A percentile compares a stretch with the other conserved stretches of the same genome.
phyloP scores from a whole-genome alignment of 139 green algal genomes.

The Raphidocelis subcapitata region DNA sequence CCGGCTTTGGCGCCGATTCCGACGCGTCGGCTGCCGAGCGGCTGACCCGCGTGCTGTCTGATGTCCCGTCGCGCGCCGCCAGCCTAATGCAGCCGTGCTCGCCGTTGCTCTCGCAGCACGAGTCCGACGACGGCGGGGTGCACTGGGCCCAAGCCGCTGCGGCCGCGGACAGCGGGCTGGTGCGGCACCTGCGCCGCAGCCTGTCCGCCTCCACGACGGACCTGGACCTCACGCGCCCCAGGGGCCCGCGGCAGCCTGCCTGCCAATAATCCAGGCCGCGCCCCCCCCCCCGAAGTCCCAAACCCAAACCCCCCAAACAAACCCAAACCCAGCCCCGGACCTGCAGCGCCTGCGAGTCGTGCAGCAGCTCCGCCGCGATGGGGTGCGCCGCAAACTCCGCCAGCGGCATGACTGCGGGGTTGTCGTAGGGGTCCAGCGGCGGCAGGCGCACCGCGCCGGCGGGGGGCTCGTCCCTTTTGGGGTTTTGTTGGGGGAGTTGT shows the following conservation, averaged over 20 bases:
- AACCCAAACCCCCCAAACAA: background rate
- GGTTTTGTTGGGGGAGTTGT: background rate
- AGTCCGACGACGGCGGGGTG: background rate
- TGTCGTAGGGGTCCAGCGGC: slow-evolving; percentile 78
- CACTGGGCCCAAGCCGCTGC: background rate
- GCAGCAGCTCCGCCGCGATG: slow-evolving; percentile 71
- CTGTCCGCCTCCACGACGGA: background rate
- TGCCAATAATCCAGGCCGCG: no score
- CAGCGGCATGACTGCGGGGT: slow-evolving; percentile 74
- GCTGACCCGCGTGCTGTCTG: no score
- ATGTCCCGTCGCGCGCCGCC: no score
- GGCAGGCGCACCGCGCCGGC: slow-evolving; percentile 51
- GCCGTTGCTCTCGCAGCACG: no score
- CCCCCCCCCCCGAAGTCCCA: background rate
- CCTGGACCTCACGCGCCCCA: background rate
- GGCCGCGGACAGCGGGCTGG: background rate
- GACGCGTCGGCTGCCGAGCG: no score
- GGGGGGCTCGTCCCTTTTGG: background rate
- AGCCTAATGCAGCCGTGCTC: no score
- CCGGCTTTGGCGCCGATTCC: no score
- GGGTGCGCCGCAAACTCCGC: slow-evolving; percentile 73
- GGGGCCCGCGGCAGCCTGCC: no score
- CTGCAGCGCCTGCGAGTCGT: slow-evolving; percentile 76
- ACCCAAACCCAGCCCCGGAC: slow-evolving; percentile 20
- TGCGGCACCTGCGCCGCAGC: background rate